A percentile compares a stretch with the other conserved stretches of the same genome.
Conservation (phyloP, 1,139 yeast species). For the Geotrichum armillariae region DNA sequence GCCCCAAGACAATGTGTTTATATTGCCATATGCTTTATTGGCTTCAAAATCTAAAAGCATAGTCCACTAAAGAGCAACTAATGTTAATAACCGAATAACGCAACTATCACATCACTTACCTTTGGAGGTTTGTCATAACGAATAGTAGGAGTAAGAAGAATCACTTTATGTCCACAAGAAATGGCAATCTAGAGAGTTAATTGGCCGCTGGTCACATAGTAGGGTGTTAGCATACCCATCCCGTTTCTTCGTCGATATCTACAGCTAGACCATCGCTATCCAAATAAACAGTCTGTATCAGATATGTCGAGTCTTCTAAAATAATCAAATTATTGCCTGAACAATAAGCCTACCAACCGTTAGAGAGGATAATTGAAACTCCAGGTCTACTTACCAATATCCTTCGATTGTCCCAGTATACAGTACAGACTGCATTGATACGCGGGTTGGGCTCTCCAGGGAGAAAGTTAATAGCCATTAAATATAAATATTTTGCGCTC, state of each 20-base stretch:
- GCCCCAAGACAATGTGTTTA: constrained; percentile 71
- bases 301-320: constrained; percentile 48
- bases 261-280: constrained; percentile 66
- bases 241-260: constrained; percentile 59
- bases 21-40: constrained; percentile 36
- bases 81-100: constrained; percentile 28
- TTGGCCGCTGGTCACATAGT: constrained; percentile 16
- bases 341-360: constrained; percentile 54
- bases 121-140: constrained; percentile 31
- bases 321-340: constrained; percentile 87
- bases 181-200: constrained; percentile 50
- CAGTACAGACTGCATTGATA: constrained; percentile 58
- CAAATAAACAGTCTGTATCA: constrained; percentile 77
- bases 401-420: constrained; percentile 66
- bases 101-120: constrained; percentile 18
- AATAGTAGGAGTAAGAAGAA: constrained; percentile 31
- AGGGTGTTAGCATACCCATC: constrained; percentile 37
- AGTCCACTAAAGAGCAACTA: constrained; percentile 42
- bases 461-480: constrained; percentile 49
- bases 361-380: not conserved
- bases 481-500: not conserved
- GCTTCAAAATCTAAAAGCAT: constrained; percentile 52
- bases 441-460: constrained; percentile 82
- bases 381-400: constrained; percentile 44
- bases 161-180: constrained; percentile 39